Conservation (phyloP, 352 stramenopile species). For the Globisporangium canariense region DNA sequence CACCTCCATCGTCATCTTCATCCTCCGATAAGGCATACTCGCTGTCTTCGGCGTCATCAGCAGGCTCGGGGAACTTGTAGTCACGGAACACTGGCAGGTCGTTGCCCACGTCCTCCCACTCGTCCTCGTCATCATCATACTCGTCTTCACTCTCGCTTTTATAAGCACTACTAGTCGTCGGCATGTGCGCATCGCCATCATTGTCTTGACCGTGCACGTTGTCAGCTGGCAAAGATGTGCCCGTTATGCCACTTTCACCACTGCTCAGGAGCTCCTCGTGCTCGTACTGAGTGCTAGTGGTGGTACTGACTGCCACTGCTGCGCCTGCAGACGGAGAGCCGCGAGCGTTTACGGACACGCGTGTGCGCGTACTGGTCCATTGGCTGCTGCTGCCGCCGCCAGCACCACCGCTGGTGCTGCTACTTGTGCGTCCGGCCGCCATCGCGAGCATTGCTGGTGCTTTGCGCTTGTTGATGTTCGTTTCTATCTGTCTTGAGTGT, state of each 20-base stretch:
- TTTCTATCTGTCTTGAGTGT: background rate
- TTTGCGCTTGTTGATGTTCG: background rate
- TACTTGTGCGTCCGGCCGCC: slow-evolving; percentile 4
- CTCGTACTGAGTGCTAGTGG: background rate
- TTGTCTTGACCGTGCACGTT: background rate
- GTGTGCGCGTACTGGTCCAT: slow-evolving; percentile 4
- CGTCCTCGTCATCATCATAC: slow-evolving; percentile 8
- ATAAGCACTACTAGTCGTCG: background rate
- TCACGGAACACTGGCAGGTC: slow-evolving; percentile 14
- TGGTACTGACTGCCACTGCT: background rate
- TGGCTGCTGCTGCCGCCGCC: background rate
- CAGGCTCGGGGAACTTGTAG: slow-evolving; percentile 3
- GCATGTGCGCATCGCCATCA: background rate
- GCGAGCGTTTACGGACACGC: background rate
- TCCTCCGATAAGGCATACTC: slow-evolving; percentile 15
- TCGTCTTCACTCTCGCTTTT: slow-evolving; percentile 1
- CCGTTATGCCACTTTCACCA: background rate
- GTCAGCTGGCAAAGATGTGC: background rate
- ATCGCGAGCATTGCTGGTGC: slow-evolving; percentile 6
- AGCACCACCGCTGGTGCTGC: background rate
- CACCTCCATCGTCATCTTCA: background rate
- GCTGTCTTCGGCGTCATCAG: slow-evolving; percentile 11
- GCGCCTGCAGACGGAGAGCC: background rate
- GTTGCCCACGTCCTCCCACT: slow-evolving; percentile 15
- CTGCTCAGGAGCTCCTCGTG: background rate